Percentiles rank a stretch among this genome's conserved stretches.
phyloP scores from a whole-genome alignment of 345 rosid genomes.

The Bretschneidera sinensis region DNA sequence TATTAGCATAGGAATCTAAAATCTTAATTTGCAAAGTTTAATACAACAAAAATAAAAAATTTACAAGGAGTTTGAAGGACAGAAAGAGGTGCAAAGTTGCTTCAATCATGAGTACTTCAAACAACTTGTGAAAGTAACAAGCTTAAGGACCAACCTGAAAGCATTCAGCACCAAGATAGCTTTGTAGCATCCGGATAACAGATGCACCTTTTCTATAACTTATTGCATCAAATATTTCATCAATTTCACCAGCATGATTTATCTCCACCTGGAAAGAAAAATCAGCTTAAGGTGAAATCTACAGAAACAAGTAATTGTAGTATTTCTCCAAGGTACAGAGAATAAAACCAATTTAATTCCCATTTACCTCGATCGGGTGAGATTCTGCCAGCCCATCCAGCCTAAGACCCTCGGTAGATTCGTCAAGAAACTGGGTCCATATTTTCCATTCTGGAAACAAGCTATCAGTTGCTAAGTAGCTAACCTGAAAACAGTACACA shows the following conservation, averaged over 20 bases:
- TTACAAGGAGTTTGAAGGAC: neutral
- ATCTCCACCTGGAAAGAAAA: constrained; percentile 60
- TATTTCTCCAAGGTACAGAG: neutral
- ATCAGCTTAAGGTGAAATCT: constrained; percentile 3
- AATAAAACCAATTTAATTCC: no score
- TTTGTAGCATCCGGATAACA: constrained; percentile 92
- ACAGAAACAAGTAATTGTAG: neutral
- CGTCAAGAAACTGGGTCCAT: constrained; percentile 98
- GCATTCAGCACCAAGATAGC: constrained; percentile 85
- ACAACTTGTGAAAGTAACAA: neutral
- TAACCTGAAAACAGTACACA: constrained; percentile 54
- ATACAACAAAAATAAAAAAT: no score
- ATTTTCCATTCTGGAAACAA: constrained; percentile 96
- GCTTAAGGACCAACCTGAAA: constrained; percentile 67
- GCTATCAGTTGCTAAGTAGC: constrained; percentile 89
- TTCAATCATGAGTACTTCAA: no score
- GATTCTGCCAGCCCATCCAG: constrained; percentile 94
- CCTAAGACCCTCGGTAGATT: constrained; percentile 77
- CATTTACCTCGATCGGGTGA: constrained; percentile 91
- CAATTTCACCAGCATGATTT: constrained; percentile 83
- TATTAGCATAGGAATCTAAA: neutral
- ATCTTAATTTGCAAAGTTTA: neutral
- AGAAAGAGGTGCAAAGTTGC: neutral
- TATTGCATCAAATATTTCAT: constrained; percentile 94
- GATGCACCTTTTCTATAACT: constrained; percentile 95